These are phyloP conservation scores for Gynandropsis gynandra DNA, from an alignment of 345 rosid species.

Conservation along the genomic window DNA sequence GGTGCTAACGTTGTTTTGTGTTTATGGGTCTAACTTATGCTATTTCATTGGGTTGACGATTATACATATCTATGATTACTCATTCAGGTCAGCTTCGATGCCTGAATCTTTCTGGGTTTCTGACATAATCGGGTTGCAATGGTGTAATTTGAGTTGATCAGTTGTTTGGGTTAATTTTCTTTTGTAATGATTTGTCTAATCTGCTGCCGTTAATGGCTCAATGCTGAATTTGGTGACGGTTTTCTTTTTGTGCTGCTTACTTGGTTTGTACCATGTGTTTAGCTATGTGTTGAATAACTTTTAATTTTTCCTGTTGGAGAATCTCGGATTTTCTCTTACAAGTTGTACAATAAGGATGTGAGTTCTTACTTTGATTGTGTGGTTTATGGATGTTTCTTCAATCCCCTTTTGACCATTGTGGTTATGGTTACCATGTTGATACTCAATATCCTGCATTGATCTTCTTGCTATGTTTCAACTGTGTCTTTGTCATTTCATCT, in stretches of 20 bases:
- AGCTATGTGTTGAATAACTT: neutral
- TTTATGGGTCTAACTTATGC: neutral
- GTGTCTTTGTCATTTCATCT: neutral
- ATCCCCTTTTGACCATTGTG: neutral
- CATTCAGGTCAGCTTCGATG: slow-evolving; percentile 15
- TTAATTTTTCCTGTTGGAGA: neutral
- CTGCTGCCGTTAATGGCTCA: slow-evolving; percentile 1
- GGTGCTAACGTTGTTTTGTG: neutral
- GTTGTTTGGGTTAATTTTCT: slow-evolving; percentile 2
- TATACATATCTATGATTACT: neutral
- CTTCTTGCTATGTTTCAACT: neutral
- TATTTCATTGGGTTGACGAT: neutral
- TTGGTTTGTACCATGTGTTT: slow-evolving; percentile 6
- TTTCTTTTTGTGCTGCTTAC: slow-evolving; percentile 4
- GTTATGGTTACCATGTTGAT: neutral
- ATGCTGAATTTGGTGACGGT: slow-evolving; percentile 2
- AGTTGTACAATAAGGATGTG: neutral
- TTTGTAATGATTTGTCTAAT: neutral
- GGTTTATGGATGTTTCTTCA: slow-evolving; percentile 10
- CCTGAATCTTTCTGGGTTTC: neutral
- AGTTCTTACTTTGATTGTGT: neutral
- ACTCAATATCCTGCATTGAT: neutral
- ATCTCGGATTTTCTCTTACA: slow-evolving; percentile 8
- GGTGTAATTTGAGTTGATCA: neutral
- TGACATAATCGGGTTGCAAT: neutral